A percentile compares a stretch with the other conserved stretches of the same genome.
These are phyloP conservation scores for Protea cynaroides DNA, from an alignment of 164 flowering plant genomes.

Conservation along the genomic window DNA sequence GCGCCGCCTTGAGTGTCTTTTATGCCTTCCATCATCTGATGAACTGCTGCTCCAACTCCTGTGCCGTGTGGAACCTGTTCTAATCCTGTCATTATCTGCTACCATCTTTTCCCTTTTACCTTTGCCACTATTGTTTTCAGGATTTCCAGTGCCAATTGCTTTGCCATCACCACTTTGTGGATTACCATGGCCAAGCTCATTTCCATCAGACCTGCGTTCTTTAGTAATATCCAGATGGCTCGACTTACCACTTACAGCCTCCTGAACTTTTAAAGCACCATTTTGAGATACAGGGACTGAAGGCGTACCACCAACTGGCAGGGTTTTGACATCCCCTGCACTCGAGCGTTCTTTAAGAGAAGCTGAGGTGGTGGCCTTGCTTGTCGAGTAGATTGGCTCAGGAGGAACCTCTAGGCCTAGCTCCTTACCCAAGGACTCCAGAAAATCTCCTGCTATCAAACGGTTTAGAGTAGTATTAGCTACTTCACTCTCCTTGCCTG, in stretches of 20 bases:
- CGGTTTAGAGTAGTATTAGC: constrained; percentile 72
- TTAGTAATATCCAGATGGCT: constrained; percentile 5
- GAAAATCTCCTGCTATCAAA: constrained; percentile 92
- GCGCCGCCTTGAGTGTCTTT: background rate
- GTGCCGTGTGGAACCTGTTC: background rate
- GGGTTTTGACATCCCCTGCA: constrained; percentile 8
- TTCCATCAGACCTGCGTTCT: constrained; percentile 9
- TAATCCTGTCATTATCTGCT: constrained; percentile 22
- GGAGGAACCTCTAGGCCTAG: constrained; percentile 90
- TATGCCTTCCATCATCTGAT: background rate
- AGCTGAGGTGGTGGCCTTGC: constrained; percentile 23
- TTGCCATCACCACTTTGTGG: constrained; percentile 6
- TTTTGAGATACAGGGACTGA: background rate
- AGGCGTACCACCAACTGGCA: constrained; percentile 16
- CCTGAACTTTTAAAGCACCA: constrained; percentile 4
- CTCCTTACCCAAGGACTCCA: constrained; percentile 92
- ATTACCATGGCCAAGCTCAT: constrained; percentile 9
- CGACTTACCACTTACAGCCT: background rate
- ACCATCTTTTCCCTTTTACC: constrained; percentile 10
- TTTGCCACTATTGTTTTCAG: constrained; percentile 11
- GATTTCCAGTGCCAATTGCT: constrained; percentile 4
- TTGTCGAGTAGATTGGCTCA: constrained; percentile 31
- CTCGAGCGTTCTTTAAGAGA: constrained; percentile 21
- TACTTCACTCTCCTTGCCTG: constrained; percentile 55
- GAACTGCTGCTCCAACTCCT: constrained; percentile 5